Percentiles rank a stretch among this genome's conserved stretches.
Evolutionary conservation across 805 yeast genomes (phyloP).

Genomic region (Hanseniaspora guilliermondii): DNA sequence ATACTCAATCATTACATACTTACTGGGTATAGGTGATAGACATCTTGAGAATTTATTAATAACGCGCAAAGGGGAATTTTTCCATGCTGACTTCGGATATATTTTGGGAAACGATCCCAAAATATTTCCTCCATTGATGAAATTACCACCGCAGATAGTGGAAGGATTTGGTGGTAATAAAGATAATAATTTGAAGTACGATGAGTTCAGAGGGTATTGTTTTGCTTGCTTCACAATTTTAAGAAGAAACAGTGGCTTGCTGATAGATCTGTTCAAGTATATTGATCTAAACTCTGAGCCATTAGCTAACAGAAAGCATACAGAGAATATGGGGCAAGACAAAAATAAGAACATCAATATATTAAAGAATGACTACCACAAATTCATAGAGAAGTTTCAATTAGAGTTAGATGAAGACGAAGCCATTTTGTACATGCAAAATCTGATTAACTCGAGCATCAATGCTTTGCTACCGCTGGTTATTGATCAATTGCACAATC

Average conservation of each 20-base stretch:
- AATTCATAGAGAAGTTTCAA: slow-evolving; percentile 88
- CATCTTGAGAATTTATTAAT: slow-evolving; percentile 82
- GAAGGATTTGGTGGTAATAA: slow-evolving; percentile 93
- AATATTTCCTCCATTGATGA: slow-evolving; percentile 98
- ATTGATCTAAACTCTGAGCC: slow-evolving; percentile 10
- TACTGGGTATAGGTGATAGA: slow-evolving; percentile 93
- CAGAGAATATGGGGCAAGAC: not conserved
- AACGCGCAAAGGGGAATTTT: slow-evolving; percentile 75
- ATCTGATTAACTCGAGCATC: slow-evolving; percentile 84
- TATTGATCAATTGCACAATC: slow-evolving; percentile 83
- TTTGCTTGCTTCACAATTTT: slow-evolving; percentile 86
- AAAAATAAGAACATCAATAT: not conserved
- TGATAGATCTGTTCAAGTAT: slow-evolving; percentile 77
- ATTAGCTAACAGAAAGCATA: not conserved
- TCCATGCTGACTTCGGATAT: slow-evolving; percentile 97
- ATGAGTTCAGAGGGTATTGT: slow-evolving; percentile 80
- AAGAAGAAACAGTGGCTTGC: slow-evolving; percentile 78
- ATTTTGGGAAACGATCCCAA: slow-evolving; percentile 94
- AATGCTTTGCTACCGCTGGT: slow-evolving; percentile 89
- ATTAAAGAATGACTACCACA: slow-evolving; percentile 10
- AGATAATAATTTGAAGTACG: slow-evolving; percentile 61
- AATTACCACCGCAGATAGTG: slow-evolving; percentile 86
- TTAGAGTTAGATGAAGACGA: slow-evolving; percentile 90
- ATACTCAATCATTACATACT: slow-evolving; percentile 87
- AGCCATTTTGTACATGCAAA: slow-evolving; percentile 89